Percentiles rank a stretch among this genome's conserved stretches.
Conservation (phyloP, 2,329 filamentous ascomycete species). For the Coniochaeta prunicola region DNA sequence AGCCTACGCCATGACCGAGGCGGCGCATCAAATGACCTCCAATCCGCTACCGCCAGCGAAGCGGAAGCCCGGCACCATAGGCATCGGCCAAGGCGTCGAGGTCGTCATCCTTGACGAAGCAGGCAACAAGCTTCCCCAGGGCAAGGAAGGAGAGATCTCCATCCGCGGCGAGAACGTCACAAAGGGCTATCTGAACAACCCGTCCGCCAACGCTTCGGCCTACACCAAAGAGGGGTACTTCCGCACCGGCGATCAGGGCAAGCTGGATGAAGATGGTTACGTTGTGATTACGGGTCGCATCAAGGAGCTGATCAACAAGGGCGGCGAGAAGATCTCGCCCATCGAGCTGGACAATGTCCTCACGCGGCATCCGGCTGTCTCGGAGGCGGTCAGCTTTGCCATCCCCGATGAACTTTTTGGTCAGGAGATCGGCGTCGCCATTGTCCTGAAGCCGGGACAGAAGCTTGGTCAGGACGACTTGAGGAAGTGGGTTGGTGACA, state of each 20-base stretch:
- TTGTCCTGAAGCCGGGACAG: conserved; percentile 63
- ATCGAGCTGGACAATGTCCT: conserved; percentile 83
- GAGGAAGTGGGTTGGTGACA: conserved; percentile 60
- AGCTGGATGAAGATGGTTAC: conserved; percentile 72
- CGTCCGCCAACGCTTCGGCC: conserved; percentile 63
- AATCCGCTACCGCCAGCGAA: conserved; percentile 64
- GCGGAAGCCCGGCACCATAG: conserved; percentile 75
- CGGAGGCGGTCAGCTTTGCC: conserved; percentile 77
- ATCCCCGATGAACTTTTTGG: conserved; percentile 77
- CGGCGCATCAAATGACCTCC: conserved; percentile 77
- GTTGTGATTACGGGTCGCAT: conserved; percentile 84
- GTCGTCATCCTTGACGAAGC: conserved; percentile 67
- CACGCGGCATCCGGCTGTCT: conserved; percentile 62
- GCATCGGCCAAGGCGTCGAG: conserved; percentile 76
- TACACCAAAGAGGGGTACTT: conserved; percentile 76
- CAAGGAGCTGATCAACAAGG: conserved; percentile 89
- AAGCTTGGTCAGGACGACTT: conserved; percentile 52
- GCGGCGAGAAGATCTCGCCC: conserved; percentile 82
- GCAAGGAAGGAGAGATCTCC: conserved; percentile 73
- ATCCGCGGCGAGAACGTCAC: conserved; percentile 79
- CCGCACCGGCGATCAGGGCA: conserved; percentile 81
- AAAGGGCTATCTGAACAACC: conserved; percentile 78
- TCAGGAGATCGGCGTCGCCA: conserved; percentile 70
- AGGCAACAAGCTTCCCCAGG: conserved; percentile 61
- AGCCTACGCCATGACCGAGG: conserved; percentile 91